These are phyloP conservation scores for Globisporangium yorkense DNA, from an alignment of 352 stramenopile species.

Conservation along the genomic window DNA sequence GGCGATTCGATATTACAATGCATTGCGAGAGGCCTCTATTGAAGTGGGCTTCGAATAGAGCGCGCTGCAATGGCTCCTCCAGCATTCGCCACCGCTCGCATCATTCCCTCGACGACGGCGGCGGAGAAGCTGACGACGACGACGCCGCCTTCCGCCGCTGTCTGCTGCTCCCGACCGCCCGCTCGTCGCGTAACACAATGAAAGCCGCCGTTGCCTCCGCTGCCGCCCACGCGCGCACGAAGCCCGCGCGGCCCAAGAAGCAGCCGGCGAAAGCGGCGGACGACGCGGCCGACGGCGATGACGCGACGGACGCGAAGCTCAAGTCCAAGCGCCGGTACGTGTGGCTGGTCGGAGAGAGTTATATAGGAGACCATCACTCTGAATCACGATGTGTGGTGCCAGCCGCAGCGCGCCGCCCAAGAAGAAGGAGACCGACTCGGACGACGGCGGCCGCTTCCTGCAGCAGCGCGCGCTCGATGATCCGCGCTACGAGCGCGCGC, in stretches of 20 bases:
- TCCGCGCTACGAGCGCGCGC: constrained; percentile 36
- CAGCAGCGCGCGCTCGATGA: constrained; percentile 30
- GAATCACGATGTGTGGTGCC: constrained; percentile 4
- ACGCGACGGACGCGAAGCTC: constrained; percentile 15
- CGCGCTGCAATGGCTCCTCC: background rate
- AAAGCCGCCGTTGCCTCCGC: background rate
- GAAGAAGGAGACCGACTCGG: constrained; percentile 35
- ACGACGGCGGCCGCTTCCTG: constrained; percentile 20
- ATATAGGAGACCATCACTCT: background rate
- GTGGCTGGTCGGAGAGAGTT: background rate
- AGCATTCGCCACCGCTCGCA: no score
- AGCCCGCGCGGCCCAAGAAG: constrained; percentile 15
- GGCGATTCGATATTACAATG: no score
- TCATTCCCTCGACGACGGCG: constrained; percentile 2
- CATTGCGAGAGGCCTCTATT: no score
- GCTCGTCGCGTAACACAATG: background rate
- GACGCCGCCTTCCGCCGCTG: background rate
- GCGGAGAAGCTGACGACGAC: constrained; percentile 1
- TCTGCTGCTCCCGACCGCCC: background rate
- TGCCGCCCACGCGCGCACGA: background rate
- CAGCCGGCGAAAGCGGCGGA: constrained; percentile 10
- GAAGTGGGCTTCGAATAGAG: no score
- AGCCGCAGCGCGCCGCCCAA: constrained; percentile 45
- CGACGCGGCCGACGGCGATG: background rate
- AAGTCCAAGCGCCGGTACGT: constrained; percentile 38